Percentiles rank a stretch among this genome's conserved stretches.
Conservation (phyloP, 495 filamentous ascomycete species). For the Podospora pseudopauciseta region DNA sequence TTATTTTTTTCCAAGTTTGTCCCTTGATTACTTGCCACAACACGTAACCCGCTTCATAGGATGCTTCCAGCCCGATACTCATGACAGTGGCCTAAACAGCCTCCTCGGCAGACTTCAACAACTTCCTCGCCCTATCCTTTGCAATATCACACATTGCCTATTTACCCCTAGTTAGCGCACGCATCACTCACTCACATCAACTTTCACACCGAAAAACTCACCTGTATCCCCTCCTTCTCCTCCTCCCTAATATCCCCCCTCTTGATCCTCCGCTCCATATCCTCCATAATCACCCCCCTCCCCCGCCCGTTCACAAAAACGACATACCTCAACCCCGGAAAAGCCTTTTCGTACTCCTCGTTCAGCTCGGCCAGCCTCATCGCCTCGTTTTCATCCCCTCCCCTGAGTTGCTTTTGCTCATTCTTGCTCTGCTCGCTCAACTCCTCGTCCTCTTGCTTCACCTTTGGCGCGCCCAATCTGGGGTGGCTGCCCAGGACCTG, state of each 20-base stretch:
- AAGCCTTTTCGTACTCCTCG: constrained; percentile 72
- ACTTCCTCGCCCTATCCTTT: constrained; percentile 42
- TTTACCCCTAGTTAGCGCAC: not conserved
- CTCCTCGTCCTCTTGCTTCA: constrained; percentile 47
- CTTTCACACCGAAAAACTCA: constrained; percentile 32
- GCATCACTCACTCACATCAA: not conserved
- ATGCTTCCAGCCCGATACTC: too few species aligned
- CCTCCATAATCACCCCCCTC: constrained; percentile 70
- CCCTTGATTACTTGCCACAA: too few species aligned
- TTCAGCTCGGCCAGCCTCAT: constrained; percentile 64
- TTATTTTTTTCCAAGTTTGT: not conserved
- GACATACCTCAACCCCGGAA: constrained; percentile 86
- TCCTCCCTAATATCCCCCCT: constrained; percentile 64
- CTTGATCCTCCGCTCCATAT: constrained; percentile 77
- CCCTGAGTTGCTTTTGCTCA: constrained; percentile 75
- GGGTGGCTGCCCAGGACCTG: constrained; percentile 84
- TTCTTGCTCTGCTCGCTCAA: constrained; percentile 64
- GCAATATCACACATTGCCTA: constrained; percentile 54
- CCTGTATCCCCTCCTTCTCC: constrained; percentile 71
- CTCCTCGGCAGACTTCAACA: constrained; percentile 29
- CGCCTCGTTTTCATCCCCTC: constrained; percentile 43
- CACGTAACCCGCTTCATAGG: too few species aligned
- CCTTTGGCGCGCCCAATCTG: constrained; percentile 61
- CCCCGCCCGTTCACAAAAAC: constrained; percentile 85
- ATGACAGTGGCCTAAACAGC: constrained; percentile 2